Evolutionary conservation across 139 green algal genomes (phyloP), one percentile per base, ranked within the genome.

Genomic region (Desmodesmus armatus): DNA sequence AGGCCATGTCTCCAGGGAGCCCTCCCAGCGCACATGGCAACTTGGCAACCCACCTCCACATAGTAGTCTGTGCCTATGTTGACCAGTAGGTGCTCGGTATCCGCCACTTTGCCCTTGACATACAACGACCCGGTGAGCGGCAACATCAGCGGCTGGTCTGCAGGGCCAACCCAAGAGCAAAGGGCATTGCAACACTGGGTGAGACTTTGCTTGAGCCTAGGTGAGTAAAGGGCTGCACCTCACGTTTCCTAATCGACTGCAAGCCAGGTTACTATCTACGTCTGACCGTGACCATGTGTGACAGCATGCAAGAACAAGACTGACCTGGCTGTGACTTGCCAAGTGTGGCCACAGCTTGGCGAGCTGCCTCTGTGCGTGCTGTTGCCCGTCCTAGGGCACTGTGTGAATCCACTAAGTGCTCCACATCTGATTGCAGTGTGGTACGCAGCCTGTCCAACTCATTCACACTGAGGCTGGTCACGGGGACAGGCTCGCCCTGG

Each of bases 41-140:
- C n/a, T n/a, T n/a, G n/a, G n/a, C n/a, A n/a, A n/a, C 92, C 15
- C 71, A 96, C 93, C 93, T 98, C 95, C 4, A 96, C 92, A 73
- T 92, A 99, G 86, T 99, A 99, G 3, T 94, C 95, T 9, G 96
- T 98, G 29, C 96, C 96, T 25, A 99, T 89, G 80, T 99, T 95
- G 29, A 99, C 80, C 44, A 98, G 83, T n/a, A 99, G 94, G 27
- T 89, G 93, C 13, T 97, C 92, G 6, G 91, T 89, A 15, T 87
- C 87, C 23, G 88, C 92, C 29, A 98, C 65, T 44, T 90, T 89
- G 0, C 93, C 96, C 7, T 89, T 85, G 3, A 99, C 96, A 79
- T 99, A 99, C 44, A 99, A 72, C 2, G 94, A 97, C 70, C 88
- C 82, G 3, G 96, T 98, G n/a, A 99, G 88, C 9, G 96, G 96